These are phyloP conservation scores for Leptodermis oblonga DNA, from an alignment of 257 asterid genomes.

Conservation along the genomic window DNA sequence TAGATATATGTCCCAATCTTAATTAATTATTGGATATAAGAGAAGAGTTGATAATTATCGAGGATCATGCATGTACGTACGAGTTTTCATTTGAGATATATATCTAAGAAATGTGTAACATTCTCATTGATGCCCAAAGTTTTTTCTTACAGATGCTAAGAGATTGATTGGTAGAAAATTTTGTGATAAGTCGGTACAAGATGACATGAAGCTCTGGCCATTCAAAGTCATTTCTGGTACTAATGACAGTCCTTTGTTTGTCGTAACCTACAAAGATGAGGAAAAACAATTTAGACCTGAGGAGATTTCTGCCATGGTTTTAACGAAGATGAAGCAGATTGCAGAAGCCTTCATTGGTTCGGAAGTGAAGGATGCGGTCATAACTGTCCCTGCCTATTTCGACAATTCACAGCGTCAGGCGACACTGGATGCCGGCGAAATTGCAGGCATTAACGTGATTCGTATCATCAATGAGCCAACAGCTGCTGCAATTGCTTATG, in stretches of 20 bases:
- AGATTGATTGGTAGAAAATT: constrained; percentile 3
- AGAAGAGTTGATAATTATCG: no score
- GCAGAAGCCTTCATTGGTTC: neutral
- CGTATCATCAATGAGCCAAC: neutral
- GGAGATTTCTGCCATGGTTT: constrained; percentile 2
- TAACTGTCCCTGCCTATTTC: neutral
- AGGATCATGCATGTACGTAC: no score
- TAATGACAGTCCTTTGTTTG: constrained; percentile 1
- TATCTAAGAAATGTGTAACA: no score
- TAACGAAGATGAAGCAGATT: constrained; percentile 1
- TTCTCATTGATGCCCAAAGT: neutral
- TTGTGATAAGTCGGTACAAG: neutral
- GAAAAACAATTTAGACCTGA: neutral
- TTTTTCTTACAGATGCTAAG: neutral
- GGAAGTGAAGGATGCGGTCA: neutral
- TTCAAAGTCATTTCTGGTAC: neutral
- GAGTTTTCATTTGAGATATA: no score
- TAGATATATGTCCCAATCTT: no score
- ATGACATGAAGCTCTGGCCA: constrained; percentile 5
- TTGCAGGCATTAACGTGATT: neutral
- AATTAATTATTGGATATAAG: no score
- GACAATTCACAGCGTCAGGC: neutral
- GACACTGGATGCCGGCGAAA: neutral
- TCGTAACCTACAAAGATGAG: neutral
- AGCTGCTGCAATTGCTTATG: constrained; percentile 1